These are phyloP conservation scores for Lentinula sp. DNA, from an alignment of 768 basidiomycete species.

Conservation along the genomic window DNA sequence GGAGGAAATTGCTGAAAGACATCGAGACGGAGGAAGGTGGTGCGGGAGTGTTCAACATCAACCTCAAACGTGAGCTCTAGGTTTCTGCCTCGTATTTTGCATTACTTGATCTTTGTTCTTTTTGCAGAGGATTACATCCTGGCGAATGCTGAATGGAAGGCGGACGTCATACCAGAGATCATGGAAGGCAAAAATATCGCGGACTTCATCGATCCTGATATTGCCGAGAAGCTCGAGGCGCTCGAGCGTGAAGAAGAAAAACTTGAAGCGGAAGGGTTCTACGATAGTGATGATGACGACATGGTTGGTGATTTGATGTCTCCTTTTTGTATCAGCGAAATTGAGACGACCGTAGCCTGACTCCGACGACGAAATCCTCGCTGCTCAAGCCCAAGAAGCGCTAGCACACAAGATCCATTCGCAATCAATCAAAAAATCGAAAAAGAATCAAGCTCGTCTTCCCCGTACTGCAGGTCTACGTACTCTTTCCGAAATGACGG, in stretches of 20 bases:
- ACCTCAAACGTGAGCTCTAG: slow-evolving; percentile 69
- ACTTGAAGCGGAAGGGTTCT: slow-evolving; percentile 92
- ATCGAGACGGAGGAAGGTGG: slow-evolving; percentile 83
- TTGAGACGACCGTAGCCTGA: slow-evolving; percentile 32
- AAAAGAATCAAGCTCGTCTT: slow-evolving; percentile 76
- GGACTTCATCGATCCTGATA: slow-evolving; percentile 98
- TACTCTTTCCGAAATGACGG: slow-evolving; percentile 71
- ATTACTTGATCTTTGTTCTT: neutral
- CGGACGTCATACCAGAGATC: slow-evolving; percentile 96
- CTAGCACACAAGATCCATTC: slow-evolving; percentile 65
- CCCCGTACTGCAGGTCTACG: slow-evolving; percentile 71
- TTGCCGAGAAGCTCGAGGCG: slow-evolving; percentile 93
- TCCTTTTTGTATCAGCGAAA: neutral
- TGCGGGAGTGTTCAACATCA: slow-evolving; percentile 87
- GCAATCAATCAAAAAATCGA: slow-evolving; percentile 77
- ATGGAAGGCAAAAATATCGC: slow-evolving; percentile 98
- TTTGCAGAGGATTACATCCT: slow-evolving; percentile 78
- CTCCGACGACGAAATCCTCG: slow-evolving; percentile 79
- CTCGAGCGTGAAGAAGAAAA: slow-evolving; percentile 95
- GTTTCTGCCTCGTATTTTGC: neutral
- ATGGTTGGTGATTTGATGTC: slow-evolving; percentile 44
- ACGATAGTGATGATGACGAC: slow-evolving; percentile 75
- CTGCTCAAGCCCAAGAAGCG: slow-evolving; percentile 49
- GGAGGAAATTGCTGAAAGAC: slow-evolving; percentile 69
- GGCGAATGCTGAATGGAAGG: slow-evolving; percentile 88